phyloP scores from a whole-genome alignment of 495 filamentous ascomycete species.

The Trichoderma virens region DNA sequence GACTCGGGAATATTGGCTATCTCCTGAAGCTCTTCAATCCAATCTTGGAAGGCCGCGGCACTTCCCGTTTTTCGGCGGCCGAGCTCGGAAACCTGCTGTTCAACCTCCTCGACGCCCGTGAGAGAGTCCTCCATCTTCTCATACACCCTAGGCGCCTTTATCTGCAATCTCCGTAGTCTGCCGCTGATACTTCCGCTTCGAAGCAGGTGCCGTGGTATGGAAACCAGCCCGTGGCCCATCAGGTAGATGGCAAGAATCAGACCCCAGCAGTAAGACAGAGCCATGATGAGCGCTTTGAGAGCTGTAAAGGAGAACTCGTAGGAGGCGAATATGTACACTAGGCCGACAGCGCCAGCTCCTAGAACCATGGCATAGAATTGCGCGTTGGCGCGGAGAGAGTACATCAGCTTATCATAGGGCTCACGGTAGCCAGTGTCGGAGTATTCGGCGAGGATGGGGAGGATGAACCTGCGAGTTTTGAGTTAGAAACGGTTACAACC shows the following conservation, averaged over 20 bases:
- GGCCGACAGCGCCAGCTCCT: slow-evolving; percentile 57
- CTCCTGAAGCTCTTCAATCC: slow-evolving; percentile 87
- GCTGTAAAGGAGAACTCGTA: slow-evolving; percentile 49
- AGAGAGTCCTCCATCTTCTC: slow-evolving; percentile 84
- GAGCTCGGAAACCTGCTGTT: slow-evolving; percentile 69
- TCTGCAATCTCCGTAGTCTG: slow-evolving; percentile 64
- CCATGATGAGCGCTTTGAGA: slow-evolving; percentile 82
- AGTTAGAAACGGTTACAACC: not conserved
- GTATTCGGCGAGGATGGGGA: slow-evolving; percentile 89
- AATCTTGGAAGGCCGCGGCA: slow-evolving; percentile 76
- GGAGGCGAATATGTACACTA: slow-evolving; percentile 75
- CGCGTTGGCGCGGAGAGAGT: slow-evolving; percentile 78
- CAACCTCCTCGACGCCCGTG: slow-evolving; percentile 70
- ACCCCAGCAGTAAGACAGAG: slow-evolving; percentile 89
- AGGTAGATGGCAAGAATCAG: slow-evolving; percentile 86
- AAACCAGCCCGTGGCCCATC: slow-evolving; percentile 94
- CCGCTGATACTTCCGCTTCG: slow-evolving; percentile 65
- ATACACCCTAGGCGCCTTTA: slow-evolving; percentile 70
- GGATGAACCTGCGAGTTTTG: slow-evolving; percentile 62
- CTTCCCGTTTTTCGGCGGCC: slow-evolving; percentile 74
- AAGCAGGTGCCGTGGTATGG: slow-evolving; percentile 75
- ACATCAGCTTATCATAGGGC: slow-evolving; percentile 65
- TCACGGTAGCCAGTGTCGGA: slow-evolving; percentile 89
- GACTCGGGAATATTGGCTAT: slow-evolving; percentile 60
- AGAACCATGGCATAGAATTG: slow-evolving; percentile 80